Base-by-base conservation (phyloP, 306 rosid genomes). In the Parietaria judaica region DNA sequence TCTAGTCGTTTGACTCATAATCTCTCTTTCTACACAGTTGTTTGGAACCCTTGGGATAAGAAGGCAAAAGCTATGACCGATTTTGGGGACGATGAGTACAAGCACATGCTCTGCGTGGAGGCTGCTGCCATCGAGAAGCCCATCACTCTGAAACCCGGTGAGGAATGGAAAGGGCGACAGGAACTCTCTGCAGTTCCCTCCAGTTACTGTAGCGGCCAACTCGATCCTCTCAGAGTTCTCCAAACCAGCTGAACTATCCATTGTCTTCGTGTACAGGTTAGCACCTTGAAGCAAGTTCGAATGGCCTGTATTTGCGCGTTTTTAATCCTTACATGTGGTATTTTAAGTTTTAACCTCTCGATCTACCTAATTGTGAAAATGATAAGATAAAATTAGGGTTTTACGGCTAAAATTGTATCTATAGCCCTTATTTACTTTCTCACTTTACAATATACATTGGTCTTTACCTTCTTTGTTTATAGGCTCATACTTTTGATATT, bases 1-100 rank as follows among this genome's bases (percentile, higher is more conserved):
- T 23, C 31, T 23, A 23, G 31, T 23, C 31, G 2, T 23, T 2
- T 23, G 31, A 23, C 1, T 23, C 31, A 23, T 23, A 23, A 23
- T 23, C 31, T 23, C 31, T 23, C 31, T 53, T 36, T 76, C 63
- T 37, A 44, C 13, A 59, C 80, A 94, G 99, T 89, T 74, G 99
- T 94, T 51, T 94, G 99, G 99, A 94, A 94, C 77, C 95, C 99
- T 50, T 94, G 99, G 99, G 99, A 94, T 78, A 94, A 94, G 89
- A 94, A 86, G 81, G 95, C 95, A 61, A 94, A 94, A 77, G 80
- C 94, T 66, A 79, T 94, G 83, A 66, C 84, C 72, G 99, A 94
- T 83, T 86, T 94, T 70, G 99, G 97, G 57, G 99, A 94, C 54
- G 97, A 94, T 45, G 99, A 94, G 68, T 94, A 94, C 81, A 94